phyloP scores from a whole-genome alignment of 1,284 basidiomycete species.

The Bjerkandera adusta region DNA sequence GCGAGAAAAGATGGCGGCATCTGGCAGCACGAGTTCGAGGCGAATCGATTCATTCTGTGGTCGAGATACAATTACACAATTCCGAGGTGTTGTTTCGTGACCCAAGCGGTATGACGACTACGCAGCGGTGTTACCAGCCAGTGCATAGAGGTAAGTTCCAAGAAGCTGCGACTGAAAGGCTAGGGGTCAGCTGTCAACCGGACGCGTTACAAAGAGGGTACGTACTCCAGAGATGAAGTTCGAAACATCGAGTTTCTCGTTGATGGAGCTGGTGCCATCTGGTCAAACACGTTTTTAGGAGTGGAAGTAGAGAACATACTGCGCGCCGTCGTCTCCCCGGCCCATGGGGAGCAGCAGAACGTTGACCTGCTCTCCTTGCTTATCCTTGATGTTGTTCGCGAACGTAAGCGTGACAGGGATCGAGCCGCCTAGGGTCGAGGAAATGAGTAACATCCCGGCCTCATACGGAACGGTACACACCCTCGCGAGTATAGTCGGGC shows the following conservation, averaged over 20 bases:
- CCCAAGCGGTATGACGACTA: too few relatives aligned
- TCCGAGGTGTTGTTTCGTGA: too few relatives aligned
- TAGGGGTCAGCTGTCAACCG: too few relatives aligned
- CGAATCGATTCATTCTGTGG: too few relatives aligned
- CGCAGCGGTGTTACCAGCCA: slow-evolving; percentile 18
- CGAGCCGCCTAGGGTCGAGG: slow-evolving; percentile 73
- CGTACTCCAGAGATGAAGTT: slow-evolving; percentile 92
- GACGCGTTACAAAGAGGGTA: neutral
- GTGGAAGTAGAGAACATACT: slow-evolving; percentile 48
- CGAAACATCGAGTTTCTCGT: slow-evolving; percentile 92
- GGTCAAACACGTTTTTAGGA: neutral
- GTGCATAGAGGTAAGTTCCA: slow-evolving; percentile 21
- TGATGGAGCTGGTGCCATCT: slow-evolving; percentile 66
- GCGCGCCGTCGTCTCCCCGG: slow-evolving; percentile 90
- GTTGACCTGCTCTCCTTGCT: slow-evolving; percentile 73
- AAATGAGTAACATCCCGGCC: too few relatives aligned
- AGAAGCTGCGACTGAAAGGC: slow-evolving; percentile 18
- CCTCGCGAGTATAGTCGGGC: slow-evolving; percentile 20
- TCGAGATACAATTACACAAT: too few relatives aligned
- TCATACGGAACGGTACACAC: neutral
- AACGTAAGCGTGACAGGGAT: slow-evolving; percentile 97
- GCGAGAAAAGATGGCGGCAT: too few relatives aligned
- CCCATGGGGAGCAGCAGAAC: slow-evolving; percentile 92
- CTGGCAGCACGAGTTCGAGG: too few relatives aligned
- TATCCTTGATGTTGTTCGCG: slow-evolving; percentile 87